phyloP scores from a whole-genome alignment of 208 protist genomes.

The Lotmaria passim region DNA sequence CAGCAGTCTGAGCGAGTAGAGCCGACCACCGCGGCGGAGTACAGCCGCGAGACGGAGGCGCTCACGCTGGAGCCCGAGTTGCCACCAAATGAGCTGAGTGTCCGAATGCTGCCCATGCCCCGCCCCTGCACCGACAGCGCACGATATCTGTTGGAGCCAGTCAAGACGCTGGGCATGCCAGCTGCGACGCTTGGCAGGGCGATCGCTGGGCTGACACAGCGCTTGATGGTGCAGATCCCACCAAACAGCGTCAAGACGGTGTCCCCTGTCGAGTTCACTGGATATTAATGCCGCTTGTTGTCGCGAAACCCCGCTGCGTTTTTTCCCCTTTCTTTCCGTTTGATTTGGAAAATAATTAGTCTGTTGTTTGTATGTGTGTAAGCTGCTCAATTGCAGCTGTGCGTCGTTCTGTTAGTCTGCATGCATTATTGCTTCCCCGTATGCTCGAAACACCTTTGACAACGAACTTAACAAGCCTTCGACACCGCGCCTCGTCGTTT shows the following conservation, averaged over 20 bases:
- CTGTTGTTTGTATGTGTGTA: too few species aligned
- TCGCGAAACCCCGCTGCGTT: not conserved
- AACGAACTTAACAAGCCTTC: too few species aligned
- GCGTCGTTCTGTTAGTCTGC: too few species aligned
- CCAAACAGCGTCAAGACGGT: not conserved
- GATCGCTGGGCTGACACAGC: slow-evolving; percentile 11
- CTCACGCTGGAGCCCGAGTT: slow-evolving; percentile 70
- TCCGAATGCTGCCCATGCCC: slow-evolving; percentile 60
- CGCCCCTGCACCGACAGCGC: slow-evolving; percentile 42
- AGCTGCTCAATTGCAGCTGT: too few species aligned
- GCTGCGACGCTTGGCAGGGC: slow-evolving; percentile 18
- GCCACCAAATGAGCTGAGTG: slow-evolving; percentile 34
- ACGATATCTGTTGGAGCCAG: slow-evolving; percentile 56
- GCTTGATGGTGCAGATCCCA: slow-evolving; percentile 11
- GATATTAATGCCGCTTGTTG: slow-evolving; percentile 12
- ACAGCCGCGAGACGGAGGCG: slow-evolving; percentile 67
- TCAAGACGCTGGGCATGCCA: slow-evolving; percentile 21
- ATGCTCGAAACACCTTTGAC: too few species aligned
- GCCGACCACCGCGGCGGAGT: slow-evolving; percentile 60
- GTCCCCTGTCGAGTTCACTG: slow-evolving; percentile 14
- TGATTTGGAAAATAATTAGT: too few species aligned
- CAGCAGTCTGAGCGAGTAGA: slow-evolving; percentile 80
- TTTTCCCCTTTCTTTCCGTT: slow-evolving; percentile 9
- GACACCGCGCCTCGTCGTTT: too few species aligned
- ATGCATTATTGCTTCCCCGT: too few species aligned